Percentiles rank a stretch among this genome's conserved stretches.
phyloP scores from a whole-genome alignment of 345 rosid genomes.

The Populus euphratica region DNA sequence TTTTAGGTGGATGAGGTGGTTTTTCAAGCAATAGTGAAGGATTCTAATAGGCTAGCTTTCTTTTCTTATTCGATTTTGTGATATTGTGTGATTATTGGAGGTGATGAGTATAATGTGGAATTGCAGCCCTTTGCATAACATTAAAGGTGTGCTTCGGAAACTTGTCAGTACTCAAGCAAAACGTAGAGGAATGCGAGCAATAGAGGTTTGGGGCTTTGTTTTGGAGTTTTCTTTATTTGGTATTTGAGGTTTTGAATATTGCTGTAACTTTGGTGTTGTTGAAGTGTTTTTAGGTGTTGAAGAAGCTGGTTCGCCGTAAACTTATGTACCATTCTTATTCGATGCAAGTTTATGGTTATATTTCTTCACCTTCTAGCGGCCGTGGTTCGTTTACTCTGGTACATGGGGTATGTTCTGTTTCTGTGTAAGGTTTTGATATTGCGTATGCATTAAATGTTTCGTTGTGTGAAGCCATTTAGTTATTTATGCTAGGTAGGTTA shows the following conservation, averaged over 20 bases:
- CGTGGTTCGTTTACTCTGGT: background rate
- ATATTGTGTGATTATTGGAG: background rate
- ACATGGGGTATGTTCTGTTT: background rate
- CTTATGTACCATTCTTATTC: slow-evolving; percentile 89
- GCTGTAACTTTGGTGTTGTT: slow-evolving; percentile 6
- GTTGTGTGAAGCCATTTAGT: background rate
- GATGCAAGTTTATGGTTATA: slow-evolving; percentile 52
- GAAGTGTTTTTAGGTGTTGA: slow-evolving; percentile 54
- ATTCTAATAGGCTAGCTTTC: slow-evolving; percentile 53
- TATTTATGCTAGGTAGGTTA: background rate
- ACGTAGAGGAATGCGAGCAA: slow-evolving; percentile 85
- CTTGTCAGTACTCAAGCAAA: slow-evolving; percentile 68
- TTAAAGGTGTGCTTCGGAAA: slow-evolving; percentile 72
- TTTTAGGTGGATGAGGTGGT: slow-evolving; percentile 78
- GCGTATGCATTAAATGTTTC: background rate
- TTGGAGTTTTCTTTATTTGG: background rate
- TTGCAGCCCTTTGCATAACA: slow-evolving; percentile 76
- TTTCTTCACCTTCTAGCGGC: background rate
- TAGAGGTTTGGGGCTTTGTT: slow-evolving; percentile 50
- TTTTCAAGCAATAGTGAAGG: slow-evolving; percentile 74
- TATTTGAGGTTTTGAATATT: background rate
- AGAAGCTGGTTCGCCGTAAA: slow-evolving; percentile 71
- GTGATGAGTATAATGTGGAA: slow-evolving; percentile 31
- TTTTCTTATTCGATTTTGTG: slow-evolving; percentile 8
- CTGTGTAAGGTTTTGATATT: background rate